These are phyloP conservation scores for Monilinia vaccinii-corymbosi DNA, from an alignment of 2,329 filamentous ascomycete genomes.

Conservation along the genomic window DNA sequence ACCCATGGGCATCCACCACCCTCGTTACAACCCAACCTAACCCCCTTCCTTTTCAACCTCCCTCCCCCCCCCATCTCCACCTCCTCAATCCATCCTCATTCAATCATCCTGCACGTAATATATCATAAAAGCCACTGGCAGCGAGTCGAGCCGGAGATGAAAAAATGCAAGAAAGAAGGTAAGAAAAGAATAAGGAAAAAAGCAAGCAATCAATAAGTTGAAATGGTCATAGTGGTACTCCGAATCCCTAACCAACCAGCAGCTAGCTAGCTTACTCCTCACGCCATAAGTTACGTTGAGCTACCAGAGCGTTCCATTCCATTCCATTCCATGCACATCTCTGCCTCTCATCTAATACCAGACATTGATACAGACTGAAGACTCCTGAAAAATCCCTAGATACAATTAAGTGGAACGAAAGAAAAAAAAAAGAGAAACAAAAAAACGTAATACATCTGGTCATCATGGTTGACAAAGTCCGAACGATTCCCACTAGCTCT, in stretches of 20 bases:
- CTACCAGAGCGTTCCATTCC: background rate
- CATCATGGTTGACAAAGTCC: too few species aligned
- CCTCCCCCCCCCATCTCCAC: too few species aligned
- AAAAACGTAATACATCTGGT: background rate
- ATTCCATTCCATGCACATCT: background rate
- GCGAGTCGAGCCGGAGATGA: too few species aligned
- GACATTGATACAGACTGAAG: background rate
- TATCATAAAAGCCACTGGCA: too few species aligned
- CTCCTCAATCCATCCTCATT: too few species aligned
- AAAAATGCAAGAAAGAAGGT: too few species aligned
- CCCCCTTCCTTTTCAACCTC: too few species aligned
- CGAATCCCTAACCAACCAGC: background rate
- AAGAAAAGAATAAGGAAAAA: too few species aligned
- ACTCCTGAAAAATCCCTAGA: background rate
- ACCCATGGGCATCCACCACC: too few species aligned
- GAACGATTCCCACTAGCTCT: background rate
- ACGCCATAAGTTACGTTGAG: background rate
- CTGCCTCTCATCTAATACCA: background rate
- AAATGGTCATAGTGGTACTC: background rate
- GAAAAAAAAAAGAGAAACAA: background rate
- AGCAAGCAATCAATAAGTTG: background rate
- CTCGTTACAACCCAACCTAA: too few species aligned
- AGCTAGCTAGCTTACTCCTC: background rate
- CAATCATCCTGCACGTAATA: too few species aligned
- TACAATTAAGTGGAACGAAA: background rate